Base-by-base conservation (phyloP, 805 yeast genomes). In the Yarrowia osloensis region DNA sequence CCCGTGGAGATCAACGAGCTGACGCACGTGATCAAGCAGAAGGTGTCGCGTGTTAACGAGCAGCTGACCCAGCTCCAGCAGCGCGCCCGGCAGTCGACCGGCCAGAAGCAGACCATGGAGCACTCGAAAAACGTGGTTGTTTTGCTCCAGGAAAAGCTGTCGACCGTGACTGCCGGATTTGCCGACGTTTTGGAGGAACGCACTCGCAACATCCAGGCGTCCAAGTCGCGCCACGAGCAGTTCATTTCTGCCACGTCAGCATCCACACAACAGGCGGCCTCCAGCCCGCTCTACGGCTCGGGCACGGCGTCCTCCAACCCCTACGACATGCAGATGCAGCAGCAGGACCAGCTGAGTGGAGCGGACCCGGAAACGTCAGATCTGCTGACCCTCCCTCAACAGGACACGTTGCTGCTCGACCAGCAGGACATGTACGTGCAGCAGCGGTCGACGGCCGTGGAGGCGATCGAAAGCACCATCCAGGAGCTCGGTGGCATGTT, bases 401-500 rank as follows among this genome's bases (percentile, higher is more conserved):
- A 94, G 42, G 97, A 92, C 73, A 88, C 90, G 73, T 78, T 93
- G 76, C 81, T 92, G 73, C 98, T 94, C 73, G 97, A 93, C 76
- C 96, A 91, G 72, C 86, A 86, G 70, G 79, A 79, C 68, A 82
- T 82, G 67, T 95, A 95, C 74, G 79, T 93, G 67, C 94, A 88
- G 73, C 95, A 89, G 71, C 84, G 99, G 73, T 88, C 87, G 72
- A 77, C 87, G 54, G 99, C 99, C 0, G 97, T 95, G 63, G 98
- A 94, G 75, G 91, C 98, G 0, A 95, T 95, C 62, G 99, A 95
- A 76, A 84, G 91, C n/a, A 95, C 99, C 0, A 95, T 95, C 69
- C 94, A 94, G 74, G 98, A 95, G 77, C 97, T 95, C 59, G 99
- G 99, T 49, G 89, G 90, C 61, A 82, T 95, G 69, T 95, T 95